A percentile compares a stretch with the other conserved stretches of the same genome.
Conservation (phyloP, 768 basidiomycete species). For the Boletus rufocinnamomeus region DNA sequence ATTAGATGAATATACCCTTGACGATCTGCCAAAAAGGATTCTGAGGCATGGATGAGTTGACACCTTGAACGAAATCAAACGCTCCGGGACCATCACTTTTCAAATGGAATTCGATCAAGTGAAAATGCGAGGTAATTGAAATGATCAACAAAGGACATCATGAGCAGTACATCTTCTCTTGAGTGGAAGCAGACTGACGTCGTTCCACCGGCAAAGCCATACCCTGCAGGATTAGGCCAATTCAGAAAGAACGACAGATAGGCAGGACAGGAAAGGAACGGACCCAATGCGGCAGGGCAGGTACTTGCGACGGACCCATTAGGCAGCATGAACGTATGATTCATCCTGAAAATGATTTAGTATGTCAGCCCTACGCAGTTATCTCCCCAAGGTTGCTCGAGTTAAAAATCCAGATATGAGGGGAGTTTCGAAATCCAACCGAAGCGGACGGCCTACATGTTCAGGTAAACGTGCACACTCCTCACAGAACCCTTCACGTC, state of each 20-base stretch:
- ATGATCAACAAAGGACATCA: background rate
- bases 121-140: background rate
- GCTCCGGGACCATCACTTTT: conserved; percentile 69
- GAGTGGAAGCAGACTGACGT: conserved; percentile 50
- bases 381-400: background rate
- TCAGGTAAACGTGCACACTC: conserved; percentile 68
- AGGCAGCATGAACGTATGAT: conserved; percentile 59
- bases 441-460: conserved; percentile 54
- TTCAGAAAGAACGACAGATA: conserved; percentile 6
- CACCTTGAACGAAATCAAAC: conserved; percentile 76
- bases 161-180: background rate
- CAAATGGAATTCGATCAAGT: background rate
- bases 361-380: background rate
- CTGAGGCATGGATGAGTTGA: conserved; percentile 60
- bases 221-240: conserved; percentile 46
- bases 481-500: conserved; percentile 61
- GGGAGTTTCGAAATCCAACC: background rate
- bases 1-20: conserved; percentile 46
- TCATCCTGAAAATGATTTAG: conserved; percentile 46
- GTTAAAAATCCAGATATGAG: background rate
- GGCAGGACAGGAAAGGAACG: conserved; percentile 19
- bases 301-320: conserved; percentile 70
- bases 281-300: conserved; percentile 79
- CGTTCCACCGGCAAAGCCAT: conserved; percentile 76
- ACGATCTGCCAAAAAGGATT: conserved; percentile 84